Conservation (phyloP, 192 early-diverging fungal genomes). For the Diversispora epigaea region DNA sequence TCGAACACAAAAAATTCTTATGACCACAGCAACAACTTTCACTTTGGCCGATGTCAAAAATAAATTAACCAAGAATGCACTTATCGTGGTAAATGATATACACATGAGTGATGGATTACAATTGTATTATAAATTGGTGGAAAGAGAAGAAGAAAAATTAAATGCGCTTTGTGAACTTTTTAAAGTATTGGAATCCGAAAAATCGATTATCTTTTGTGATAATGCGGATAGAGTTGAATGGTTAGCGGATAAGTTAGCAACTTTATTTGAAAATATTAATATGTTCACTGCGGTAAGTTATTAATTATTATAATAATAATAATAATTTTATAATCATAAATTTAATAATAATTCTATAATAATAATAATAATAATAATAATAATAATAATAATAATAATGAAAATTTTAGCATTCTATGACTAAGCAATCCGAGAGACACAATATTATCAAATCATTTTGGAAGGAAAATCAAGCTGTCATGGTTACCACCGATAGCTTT, state of each 20-base stretch:
- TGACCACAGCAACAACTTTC: slow-evolving; percentile 28
- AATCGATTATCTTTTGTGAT: slow-evolving; percentile 19
- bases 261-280: neutral
- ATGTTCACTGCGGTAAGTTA: neutral
- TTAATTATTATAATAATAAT: neutral
- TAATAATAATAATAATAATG: neutral
- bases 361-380: neutral
- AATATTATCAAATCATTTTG: slow-evolving; percentile 20
- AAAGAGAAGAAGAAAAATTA: slow-evolving; percentile 25
- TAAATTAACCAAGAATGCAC: neutral
- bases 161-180: slow-evolving; percentile 15
- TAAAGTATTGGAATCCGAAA: slow-evolving; percentile 1
- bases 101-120: slow-evolving; percentile 17
- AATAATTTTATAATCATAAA: too few relatives aligned
- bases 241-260: slow-evolving; percentile 11
- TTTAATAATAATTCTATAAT: neutral
- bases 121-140: slow-evolving; percentile 21
- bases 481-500: slow-evolving; percentile 5
- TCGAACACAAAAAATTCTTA: slow-evolving; percentile 11
- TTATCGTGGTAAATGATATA: neutral
- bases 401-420: slow-evolving; percentile 1
- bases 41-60: slow-evolving; percentile 27
- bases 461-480: neutral
- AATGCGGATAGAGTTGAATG: slow-evolving; percentile 23
- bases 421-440: slow-evolving; percentile 14